Base-by-base conservation (phyloP, 345 rosid species). In the Acer campestre region DNA sequence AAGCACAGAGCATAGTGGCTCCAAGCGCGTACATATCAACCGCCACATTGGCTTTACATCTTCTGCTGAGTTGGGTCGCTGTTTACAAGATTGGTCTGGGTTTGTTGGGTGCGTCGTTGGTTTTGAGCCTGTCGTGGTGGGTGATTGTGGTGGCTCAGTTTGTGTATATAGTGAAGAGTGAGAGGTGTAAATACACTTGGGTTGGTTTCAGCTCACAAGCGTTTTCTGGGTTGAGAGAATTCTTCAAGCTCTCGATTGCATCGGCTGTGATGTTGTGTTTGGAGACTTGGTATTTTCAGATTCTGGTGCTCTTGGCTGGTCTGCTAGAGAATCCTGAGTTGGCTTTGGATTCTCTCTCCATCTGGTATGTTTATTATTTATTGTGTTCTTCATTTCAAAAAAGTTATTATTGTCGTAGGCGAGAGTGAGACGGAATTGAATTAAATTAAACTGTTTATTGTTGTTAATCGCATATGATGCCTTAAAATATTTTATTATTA, bases 191-290 rank as follows among this genome's bases (percentile, higher is more conserved):
- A 73, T 23, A 74, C 6, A 85, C 90, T 2, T 90, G 90, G 90
- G 44, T 35, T 44, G 92, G 94, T 2, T 86, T 90, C 35, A 83
- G 80, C 22, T 25, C 69, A 13, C 74, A 85, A 53, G 94, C 94
- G 3, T 90, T 90, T 71, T 69, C 77, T 0, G 90, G 90, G 11
- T 59, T 88, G 58, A 29, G 75, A 67, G 76, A 66, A 38, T 90
- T 88, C 76, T 85, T 87, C 68, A 83, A 84, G 82, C 87, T 90
- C 59, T 87, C 92, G 38, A 90, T 86, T 13, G 86, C 92, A 6
- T 90, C 94, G 1, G 92, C 90, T 44, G 87, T 90, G 59, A 90
- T 90, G 94, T 81, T 88, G 66, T 87, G 88, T 75, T 85, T 90
- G 20, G 94, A 90, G 84, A 75, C 87, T 38, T 85, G 92, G 92